A percentile compares a stretch with the other conserved stretches of the same genome.
Evolutionary conservation across 169 alveolate genomes (phyloP).

Genomic region (Cryptosporidium ubiquitum): DNA sequence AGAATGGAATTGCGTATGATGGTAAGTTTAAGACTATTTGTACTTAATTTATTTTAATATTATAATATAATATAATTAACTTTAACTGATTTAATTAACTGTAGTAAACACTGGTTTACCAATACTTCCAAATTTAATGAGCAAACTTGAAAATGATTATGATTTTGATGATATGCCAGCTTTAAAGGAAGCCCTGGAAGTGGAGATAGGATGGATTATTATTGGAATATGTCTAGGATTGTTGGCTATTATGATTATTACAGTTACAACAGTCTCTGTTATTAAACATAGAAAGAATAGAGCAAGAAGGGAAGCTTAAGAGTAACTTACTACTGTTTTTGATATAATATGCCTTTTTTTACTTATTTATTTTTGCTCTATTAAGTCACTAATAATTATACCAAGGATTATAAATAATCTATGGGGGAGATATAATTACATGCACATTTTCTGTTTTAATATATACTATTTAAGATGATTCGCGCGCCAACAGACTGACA

Average conservation of each 20-base stretch:
- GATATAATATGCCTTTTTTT: background rate
- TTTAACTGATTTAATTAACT: background rate
- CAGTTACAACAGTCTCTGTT: slow-evolving; percentile 38
- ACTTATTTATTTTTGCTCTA: background rate
- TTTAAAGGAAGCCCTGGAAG: background rate
- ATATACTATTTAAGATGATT: too few species aligned
- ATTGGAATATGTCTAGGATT: slow-evolving; percentile 18
- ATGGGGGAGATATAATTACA: background rate
- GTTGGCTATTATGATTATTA: slow-evolving; percentile 21
- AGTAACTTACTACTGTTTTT: background rate
- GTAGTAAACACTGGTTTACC: slow-evolving; percentile 50
- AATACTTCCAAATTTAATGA: slow-evolving; percentile 4
- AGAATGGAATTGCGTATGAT: slow-evolving; percentile 30
- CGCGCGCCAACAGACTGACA: background rate
- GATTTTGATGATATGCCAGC: slow-evolving; percentile 9
- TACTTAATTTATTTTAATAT: background rate
- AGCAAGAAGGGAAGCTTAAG: slow-evolving; percentile 14
- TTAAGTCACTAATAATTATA: background rate
- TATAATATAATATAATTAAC: background rate
- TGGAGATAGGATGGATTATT: slow-evolving; percentile 59
- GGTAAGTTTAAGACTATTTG: slow-evolving; percentile 13
- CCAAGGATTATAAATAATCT: too few species aligned
- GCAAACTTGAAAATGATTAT: background rate
- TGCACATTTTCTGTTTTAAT: background rate
- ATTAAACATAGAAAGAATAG: slow-evolving; percentile 44